Base-by-base conservation (phyloP, 1,284 basidiomycete genomes). In the Chalciporus sp. region DNA sequence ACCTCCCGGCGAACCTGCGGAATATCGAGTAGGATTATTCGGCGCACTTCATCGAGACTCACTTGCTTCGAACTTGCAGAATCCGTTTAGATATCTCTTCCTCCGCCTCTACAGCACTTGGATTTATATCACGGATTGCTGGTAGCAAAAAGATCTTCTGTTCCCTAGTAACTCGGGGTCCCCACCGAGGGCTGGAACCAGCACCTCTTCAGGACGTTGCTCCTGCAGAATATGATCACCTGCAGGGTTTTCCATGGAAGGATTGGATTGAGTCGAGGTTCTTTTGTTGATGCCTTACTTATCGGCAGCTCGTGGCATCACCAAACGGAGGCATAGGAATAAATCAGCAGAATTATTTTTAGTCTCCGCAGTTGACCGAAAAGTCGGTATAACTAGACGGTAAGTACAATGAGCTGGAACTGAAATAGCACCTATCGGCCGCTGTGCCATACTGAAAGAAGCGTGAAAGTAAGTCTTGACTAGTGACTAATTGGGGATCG, bases 151-250 rank as follows among this genome's bases (percentile, higher is more conserved):
- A 46, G n/a, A 43, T 14, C 31, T 42, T 17, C 16, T 56, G 43
- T 28, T 31, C 40, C 39, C 40, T 5, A 48, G 33, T 28, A 57
- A 40, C 5, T 52, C 19, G 33, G 39, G 39, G 11, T 42, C 5
- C 5, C 5, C 17, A 28, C 20, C n/a, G 10, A 54, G 56, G 6
- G 31, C 28, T 0, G 55, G 56, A 6, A 58, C 16, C 7, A 58
- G 39, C 7, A 46, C 52, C 2, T 31, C 33, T 7, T 8, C 39
- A 42, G 49, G 54, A 20, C n/a, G 54, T 14, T 20, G 42, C 44
- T 57, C 54, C 17, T 31, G 45, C 23, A 51, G 26, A 16, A 49
- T 45, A 40, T 45, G 19, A 8, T 52, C 49, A 7, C n/a, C 35
- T 17, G 9, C n/a, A 17, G 35, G 17, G 35, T 7, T 37, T 7